phyloP scores from a whole-genome alignment of 116 monocot species.

The Posidonia oceanica region DNA sequence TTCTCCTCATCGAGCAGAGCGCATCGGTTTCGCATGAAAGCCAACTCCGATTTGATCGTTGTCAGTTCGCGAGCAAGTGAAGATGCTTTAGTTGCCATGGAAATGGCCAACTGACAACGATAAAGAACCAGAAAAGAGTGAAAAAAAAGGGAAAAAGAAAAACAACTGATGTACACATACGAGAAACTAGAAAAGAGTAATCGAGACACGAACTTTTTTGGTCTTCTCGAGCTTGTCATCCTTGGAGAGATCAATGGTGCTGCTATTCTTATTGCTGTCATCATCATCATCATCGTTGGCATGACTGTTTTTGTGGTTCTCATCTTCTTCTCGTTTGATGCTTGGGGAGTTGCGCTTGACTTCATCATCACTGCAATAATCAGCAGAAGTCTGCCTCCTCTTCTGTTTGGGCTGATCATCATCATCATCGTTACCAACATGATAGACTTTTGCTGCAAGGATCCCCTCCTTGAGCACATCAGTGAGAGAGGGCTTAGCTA shows the following conservation, averaged over 20 bases:
- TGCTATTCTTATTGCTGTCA: background rate
- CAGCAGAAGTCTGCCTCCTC: slow-evolving; percentile 13
- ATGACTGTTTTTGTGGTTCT: background rate
- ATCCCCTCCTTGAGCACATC: slow-evolving; percentile 24
- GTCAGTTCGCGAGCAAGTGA: slow-evolving; percentile 69
- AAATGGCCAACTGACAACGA: slow-evolving; percentile 55
- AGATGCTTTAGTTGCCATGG: slow-evolving; percentile 65
- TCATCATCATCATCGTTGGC: background rate
- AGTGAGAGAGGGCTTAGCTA: slow-evolving; percentile 34
- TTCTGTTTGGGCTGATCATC: slow-evolving; percentile 40
- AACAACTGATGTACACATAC: background rate
- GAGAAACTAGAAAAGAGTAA: no score
- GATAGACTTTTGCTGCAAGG: background rate
- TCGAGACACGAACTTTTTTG: slow-evolving; percentile 30
- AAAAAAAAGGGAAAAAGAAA: background rate
- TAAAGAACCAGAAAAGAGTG: background rate
- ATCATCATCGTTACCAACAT: slow-evolving; percentile 16
- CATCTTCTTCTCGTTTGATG: background rate
- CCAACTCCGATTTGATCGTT: slow-evolving; percentile 48
- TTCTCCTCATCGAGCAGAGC: slow-evolving; percentile 84
- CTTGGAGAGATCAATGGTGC: background rate
- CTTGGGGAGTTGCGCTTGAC: slow-evolving; percentile 9
- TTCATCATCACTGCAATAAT: no score
- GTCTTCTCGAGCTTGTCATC: slow-evolving; percentile 41
- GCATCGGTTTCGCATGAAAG: slow-evolving; percentile 69